Conservation (phyloP, 192 early-diverging fungal species). For the Radiomyces spectabilis region DNA sequence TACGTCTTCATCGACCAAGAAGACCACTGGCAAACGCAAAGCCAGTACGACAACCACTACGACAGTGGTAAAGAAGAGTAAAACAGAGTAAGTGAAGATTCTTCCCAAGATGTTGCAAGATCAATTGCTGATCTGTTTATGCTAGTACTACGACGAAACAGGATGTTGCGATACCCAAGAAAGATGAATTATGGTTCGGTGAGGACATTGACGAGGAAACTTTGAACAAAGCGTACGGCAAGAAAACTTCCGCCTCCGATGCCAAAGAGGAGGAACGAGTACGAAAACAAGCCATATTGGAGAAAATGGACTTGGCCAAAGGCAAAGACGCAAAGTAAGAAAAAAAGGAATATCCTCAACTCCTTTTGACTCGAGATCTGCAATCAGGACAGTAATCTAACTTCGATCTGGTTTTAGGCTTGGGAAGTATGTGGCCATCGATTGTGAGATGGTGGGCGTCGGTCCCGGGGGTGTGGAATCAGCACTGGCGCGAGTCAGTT, state of each 20-base stretch:
- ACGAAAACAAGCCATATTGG: constrained; percentile 27
- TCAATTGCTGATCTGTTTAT: constrained; percentile 17
- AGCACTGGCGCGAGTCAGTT: constrained; percentile 81
- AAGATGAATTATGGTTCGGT: constrained; percentile 41
- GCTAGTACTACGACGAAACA: constrained; percentile 8
- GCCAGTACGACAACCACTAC: constrained; percentile 8
- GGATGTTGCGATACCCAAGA: constrained; percentile 16
- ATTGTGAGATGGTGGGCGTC: constrained; percentile 99
- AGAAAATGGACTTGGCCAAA: constrained; percentile 14
- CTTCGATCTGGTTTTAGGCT: constrained; percentile 20
- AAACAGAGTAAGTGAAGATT: not conserved
- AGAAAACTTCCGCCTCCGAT: not conserved
- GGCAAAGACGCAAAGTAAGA: constrained; percentile 21
- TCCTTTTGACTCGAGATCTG: too few species aligned
- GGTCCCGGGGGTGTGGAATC: constrained; percentile 77
- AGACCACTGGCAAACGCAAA: constrained; percentile 22
- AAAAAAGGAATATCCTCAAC: not conserved
- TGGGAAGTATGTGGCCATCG: constrained; percentile 91
- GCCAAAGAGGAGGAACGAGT: constrained; percentile 22
- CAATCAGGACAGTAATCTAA: too few species aligned
- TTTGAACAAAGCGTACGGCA: constrained; percentile 36
- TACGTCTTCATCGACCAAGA: constrained; percentile 16
- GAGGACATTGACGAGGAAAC: constrained; percentile 44
- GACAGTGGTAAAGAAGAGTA: not conserved
- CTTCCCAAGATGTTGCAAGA: not conserved